phyloP scores from a whole-genome alignment of 257 asterid species.

The Solanum raphanifolium region DNA sequence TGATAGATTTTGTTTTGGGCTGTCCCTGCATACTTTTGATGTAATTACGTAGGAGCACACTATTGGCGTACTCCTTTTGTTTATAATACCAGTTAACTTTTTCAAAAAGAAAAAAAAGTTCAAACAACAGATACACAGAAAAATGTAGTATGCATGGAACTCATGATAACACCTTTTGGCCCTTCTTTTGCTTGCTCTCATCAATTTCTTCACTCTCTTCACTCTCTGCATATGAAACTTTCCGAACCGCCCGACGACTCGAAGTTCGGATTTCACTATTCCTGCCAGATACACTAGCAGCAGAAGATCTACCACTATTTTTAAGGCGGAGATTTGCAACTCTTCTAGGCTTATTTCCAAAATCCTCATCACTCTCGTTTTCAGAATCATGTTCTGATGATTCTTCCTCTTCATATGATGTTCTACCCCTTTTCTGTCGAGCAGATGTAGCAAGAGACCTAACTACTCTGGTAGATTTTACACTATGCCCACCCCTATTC shows the following conservation, averaged over 20 bases:
- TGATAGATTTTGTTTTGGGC: not conserved
- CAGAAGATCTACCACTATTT: conserved; percentile 40
- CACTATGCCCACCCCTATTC: conserved; percentile 39
- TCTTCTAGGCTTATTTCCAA: conserved; percentile 44
- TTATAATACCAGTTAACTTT: not conserved
- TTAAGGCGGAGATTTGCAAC: conserved; percentile 42
- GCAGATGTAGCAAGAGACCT: conserved; percentile 34
- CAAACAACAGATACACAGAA: not conserved
- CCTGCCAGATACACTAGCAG: conserved; percentile 33
- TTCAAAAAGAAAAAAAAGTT: not conserved
- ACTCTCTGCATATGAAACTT: conserved; percentile 93
- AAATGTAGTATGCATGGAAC: not conserved
- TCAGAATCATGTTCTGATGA: conserved; percentile 66
- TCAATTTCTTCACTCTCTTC: conserved; percentile 92
- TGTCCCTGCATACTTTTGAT: not conserved
- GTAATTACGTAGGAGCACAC: not conserved
- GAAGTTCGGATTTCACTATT: conserved; percentile 68
- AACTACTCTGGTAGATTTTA: conserved; percentile 46
- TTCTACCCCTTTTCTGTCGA: conserved; percentile 58
- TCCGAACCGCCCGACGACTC: conserved; percentile 82
- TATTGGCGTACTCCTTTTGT: not conserved
- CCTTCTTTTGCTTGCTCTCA: conserved; percentile 52
- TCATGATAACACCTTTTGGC: conserved; percentile 52
- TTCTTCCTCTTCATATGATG: conserved; percentile 58
- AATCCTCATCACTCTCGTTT: conserved; percentile 63